phyloP scores from a whole-genome alignment of 495 filamentous ascomycete genomes.

The Copromyces sp. region DNA sequence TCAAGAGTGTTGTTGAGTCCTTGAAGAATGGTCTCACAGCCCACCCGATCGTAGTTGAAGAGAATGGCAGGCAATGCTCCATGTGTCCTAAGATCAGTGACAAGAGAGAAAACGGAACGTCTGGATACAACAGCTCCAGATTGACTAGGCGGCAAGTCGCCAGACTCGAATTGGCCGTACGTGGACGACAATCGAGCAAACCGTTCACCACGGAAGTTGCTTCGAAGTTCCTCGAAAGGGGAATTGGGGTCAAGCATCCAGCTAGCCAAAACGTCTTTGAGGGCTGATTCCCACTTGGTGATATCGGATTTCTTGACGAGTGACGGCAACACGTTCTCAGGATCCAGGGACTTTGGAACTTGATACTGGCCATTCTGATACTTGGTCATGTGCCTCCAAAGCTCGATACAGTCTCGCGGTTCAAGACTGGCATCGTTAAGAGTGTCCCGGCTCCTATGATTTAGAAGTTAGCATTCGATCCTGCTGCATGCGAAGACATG shows the following conservation, averaged over 20 bases:
- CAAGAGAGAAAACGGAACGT: slow-evolving; percentile 45
- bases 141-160: neutral
- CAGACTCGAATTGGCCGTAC: neutral
- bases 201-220: slow-evolving; percentile 23
- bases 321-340: slow-evolving; percentile 28
- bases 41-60: slow-evolving; percentile 62
- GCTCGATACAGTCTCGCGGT: slow-evolving; percentile 53
- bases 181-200: neutral
- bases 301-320: slow-evolving; percentile 50
- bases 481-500: neutral
- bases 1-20: slow-evolving; percentile 39
- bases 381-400: slow-evolving; percentile 53
- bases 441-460: slow-evolving; percentile 39
- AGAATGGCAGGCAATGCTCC: slow-evolving; percentile 62
- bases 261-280: slow-evolving; percentile 47
- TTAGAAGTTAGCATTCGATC: neutral
- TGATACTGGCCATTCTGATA: slow-evolving; percentile 36
- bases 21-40: slow-evolving; percentile 48
- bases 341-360: slow-evolving; percentile 38
- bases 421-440: slow-evolving; percentile 53
- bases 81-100: slow-evolving; percentile 49
- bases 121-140: slow-evolving; percentile 3
- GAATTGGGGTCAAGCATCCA: slow-evolving; percentile 54
- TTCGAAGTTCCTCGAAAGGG: slow-evolving; percentile 49
- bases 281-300: slow-evolving; percentile 48